phyloP scores from a whole-genome alignment of 2,329 filamentous ascomycete species.

The Ceratocystis smalleyi region DNA sequence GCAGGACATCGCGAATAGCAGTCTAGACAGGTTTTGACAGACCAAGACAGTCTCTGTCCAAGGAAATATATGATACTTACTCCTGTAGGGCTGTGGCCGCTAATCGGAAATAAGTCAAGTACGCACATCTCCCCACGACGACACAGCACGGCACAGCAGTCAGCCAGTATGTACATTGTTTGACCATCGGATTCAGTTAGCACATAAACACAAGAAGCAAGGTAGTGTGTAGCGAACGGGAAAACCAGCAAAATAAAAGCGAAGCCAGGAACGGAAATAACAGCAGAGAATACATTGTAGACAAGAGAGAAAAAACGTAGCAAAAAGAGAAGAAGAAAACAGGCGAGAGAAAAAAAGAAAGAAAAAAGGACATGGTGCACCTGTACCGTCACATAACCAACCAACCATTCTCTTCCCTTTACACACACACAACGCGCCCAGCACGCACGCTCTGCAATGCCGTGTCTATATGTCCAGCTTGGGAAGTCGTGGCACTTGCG shows the following conservation, averaged over 20 bases:
- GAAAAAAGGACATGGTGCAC: background rate
- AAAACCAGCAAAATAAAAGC: constrained; percentile 1
- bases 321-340: constrained; percentile 9
- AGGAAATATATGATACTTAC: too few species aligned
- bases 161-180: background rate
- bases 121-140: background rate
- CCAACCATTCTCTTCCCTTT: constrained; percentile 6
- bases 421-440: background rate
- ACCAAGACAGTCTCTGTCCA: too few species aligned
- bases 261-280: background rate
- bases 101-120: too few species aligned
- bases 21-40: background rate
- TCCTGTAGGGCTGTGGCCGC: too few species aligned
- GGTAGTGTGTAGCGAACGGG: background rate
- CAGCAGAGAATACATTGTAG: constrained; percentile 3
- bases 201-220: background rate
- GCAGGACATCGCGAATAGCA: background rate
- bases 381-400: background rate
- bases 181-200: background rate
- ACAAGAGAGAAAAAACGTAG: constrained; percentile 5
- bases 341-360: background rate
- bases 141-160: background rate
- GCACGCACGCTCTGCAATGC: background rate
- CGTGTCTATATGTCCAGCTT: constrained; percentile 11
- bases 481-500: constrained; percentile 13